Base-by-base conservation (phyloP, 208 protist species). In the Trypanosoma cruzi region DNA sequence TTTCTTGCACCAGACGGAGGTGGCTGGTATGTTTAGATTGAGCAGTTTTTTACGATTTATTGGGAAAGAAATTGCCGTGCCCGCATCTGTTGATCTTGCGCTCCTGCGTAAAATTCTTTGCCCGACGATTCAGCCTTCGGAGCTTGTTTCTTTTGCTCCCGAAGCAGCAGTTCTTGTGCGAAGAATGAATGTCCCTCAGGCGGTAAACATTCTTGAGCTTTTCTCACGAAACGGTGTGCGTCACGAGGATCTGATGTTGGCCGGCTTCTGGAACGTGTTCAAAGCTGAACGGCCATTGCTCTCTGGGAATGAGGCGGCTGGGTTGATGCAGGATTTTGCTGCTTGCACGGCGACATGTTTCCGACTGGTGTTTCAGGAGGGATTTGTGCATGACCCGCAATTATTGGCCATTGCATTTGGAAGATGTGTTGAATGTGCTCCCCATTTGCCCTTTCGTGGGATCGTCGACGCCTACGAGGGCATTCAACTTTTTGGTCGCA, bases 371-470 rank as follows among this genome's bases (percentile, higher is more conserved):
- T 75, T 64, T 40, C 49, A 82, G 24, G 66, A 79, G 36, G 68
- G 76, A 20, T 82, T 93, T 53, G 36, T 86, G 4, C 84, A 90
- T 50, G 85, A 93, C 59, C 66, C 69, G 54, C 84, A 92, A 59
- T 75, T 96, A 75, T 65, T 88, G 26, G 77, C 82, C 16, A 63
- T 93, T 63, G 85, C 78, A 26, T 64, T 96, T 13, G 85, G 90
- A 13, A 60, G 86, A 36, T 93, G 85, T 70, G 70, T 90, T 26
- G 90, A 96, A 73, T 63, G 86, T 42, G 72, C 75, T 11, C 60
- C 81, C 0, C 54, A 76, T 37, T 46, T 92, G 32, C 64, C 77
- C 5, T 73, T 88, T 57, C 34, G 56, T 42, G 79, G 81, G 40
- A 55, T 92, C 34, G 69, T 69, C 14, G 73, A 77, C 29, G 74